Evolutionary conservation across 345 rosid genomes (phyloP).

Genomic region (Lepidium sativum): DNA sequence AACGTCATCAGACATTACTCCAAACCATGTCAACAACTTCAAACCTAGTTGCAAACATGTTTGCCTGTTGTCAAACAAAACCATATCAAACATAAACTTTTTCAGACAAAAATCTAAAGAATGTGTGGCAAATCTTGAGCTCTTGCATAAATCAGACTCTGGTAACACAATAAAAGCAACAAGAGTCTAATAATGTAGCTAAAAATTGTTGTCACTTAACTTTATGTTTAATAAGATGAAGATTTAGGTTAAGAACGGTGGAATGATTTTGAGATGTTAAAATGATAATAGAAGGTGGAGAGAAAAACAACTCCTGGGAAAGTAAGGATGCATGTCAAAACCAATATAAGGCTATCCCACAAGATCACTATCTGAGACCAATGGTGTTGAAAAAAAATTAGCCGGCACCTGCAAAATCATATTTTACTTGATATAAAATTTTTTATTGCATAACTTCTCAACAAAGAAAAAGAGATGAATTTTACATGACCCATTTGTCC

Average conservation of each 20-base stretch:
- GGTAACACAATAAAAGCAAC: constrained; percentile 14
- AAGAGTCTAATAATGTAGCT: neutral
- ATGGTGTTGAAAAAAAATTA: no score
- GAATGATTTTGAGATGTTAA: neutral
- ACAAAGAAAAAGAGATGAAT: neutral
- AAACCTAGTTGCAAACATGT: constrained; percentile 92
- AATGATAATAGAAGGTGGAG: no score
- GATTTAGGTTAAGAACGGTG: no score
- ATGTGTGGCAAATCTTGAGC: constrained; percentile 83
- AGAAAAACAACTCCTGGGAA: no score
- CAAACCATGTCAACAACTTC: constrained; percentile 76
- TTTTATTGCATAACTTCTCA: no score
- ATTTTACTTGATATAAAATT: no score
- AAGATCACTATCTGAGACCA: no score
- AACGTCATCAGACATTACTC: constrained; percentile 97
- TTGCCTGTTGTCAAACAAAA: constrained; percentile 29
- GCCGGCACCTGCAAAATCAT: no score
- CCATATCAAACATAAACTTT: neutral
- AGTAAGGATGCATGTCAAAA: no score
- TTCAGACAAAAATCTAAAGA: constrained; percentile 15
- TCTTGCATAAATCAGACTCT: constrained; percentile 83
- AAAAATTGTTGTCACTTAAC: neutral
- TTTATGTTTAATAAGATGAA: neutral
- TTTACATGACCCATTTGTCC: constrained; percentile 89
- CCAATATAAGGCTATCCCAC: no score